phyloP scores from a whole-genome alignment of 2,329 filamentous ascomycete genomes.

The Colletotrichum shisoi region DNA sequence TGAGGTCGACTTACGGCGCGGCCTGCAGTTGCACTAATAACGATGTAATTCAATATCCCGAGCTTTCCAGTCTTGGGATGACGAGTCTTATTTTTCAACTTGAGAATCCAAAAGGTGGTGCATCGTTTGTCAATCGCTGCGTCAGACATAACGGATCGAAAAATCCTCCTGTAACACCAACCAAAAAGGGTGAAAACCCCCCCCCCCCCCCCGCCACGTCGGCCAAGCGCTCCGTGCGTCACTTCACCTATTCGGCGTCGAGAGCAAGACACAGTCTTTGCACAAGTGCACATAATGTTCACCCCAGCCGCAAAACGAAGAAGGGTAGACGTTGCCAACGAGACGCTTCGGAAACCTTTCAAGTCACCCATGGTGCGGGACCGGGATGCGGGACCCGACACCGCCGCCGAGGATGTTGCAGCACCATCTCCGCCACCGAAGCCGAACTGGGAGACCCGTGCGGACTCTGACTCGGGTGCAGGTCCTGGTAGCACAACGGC shows the following conservation, averaged over 20 bases:
- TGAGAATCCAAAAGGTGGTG: neutral
- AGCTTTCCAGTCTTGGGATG: neutral
- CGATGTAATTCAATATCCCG: neutral
- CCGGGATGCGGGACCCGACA: neutral
- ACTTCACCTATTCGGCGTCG: neutral
- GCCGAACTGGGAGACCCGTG: neutral
- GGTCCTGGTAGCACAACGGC: neutral
- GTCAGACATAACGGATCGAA: neutral
- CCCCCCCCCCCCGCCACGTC: neutral
- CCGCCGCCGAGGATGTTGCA: neutral
- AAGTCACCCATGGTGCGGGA: constrained; percentile 35
- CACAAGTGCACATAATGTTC: constrained; percentile 22
- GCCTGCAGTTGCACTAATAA: neutral
- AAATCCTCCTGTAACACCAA: constrained; percentile 8
- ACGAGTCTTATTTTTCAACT: neutral
- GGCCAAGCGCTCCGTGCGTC: neutral
- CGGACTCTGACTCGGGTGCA: constrained; percentile 1
- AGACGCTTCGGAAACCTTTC: constrained; percentile 39
- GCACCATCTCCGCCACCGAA: neutral
- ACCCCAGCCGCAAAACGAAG: constrained; percentile 38
- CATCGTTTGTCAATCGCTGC: neutral
- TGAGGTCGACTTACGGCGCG: neutral
- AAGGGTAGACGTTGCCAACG: constrained; percentile 36
- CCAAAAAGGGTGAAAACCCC: neutral
- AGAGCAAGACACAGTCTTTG: neutral